phyloP scores from a whole-genome alignment of 2,329 filamentous ascomycete species.

The Aspergillus pseudoglaucus region DNA sequence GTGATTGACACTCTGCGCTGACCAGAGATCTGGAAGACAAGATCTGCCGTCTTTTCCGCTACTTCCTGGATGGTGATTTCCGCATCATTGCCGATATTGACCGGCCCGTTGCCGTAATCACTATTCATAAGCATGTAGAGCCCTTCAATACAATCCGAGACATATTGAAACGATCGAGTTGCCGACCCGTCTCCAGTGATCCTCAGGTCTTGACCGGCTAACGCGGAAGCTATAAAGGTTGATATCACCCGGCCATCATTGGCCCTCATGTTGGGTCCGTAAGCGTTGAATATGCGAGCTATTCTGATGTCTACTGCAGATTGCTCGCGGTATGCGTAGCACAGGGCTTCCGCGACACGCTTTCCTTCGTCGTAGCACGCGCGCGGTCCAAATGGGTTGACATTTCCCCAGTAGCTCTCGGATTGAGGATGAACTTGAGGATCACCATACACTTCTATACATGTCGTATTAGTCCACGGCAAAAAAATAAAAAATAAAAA shows the following conservation, averaged over 20 bases:
- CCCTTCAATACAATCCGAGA: constrained; percentile 23
- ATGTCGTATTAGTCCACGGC: too few relatives aligned
- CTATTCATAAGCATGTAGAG: constrained; percentile 24
- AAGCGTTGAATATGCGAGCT: constrained; percentile 29
- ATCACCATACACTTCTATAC: constrained; percentile 23
- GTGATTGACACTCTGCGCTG: constrained; percentile 2
- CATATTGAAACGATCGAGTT: constrained; percentile 25
- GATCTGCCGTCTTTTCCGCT: constrained; percentile 16
- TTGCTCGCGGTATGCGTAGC: constrained; percentile 25
- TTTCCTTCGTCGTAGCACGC: constrained; percentile 41
- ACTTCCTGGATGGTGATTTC: constrained; percentile 24
- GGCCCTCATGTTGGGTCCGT: constrained; percentile 24
- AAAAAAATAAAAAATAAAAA: too few relatives aligned
- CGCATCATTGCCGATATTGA: constrained; percentile 25
- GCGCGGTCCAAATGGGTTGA: constrained; percentile 37
- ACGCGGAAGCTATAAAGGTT: constrained; percentile 24
- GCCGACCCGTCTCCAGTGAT: constrained; percentile 23
- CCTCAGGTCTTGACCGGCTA: constrained; percentile 18
- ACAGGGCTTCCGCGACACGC: constrained; percentile 32
- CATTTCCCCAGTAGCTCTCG: constrained; percentile 32
- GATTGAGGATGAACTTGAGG: constrained; percentile 24
- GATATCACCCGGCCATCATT: constrained; percentile 26
- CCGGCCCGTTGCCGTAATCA: constrained; percentile 16
- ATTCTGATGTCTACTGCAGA: constrained; percentile 23
- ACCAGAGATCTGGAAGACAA: constrained; percentile 10